Percentiles rank a stretch among this genome's conserved stretches.
Evolutionary conservation across 371 early-diverging fungal genomes (phyloP).

Genomic region (Zopfochytrium polystomum): DNA sequence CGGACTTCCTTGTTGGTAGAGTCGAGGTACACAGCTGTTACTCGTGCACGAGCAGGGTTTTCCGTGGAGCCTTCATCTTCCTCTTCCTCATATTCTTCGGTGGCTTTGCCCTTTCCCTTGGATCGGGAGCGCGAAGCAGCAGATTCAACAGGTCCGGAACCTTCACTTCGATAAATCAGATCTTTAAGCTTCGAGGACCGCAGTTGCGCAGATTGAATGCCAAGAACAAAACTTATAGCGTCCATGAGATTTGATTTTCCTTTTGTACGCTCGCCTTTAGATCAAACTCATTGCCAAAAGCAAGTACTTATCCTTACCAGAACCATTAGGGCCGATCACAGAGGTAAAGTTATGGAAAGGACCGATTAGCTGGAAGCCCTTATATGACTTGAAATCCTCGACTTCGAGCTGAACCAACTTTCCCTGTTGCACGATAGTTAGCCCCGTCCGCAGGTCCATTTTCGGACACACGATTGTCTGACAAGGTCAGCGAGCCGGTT

Average conservation of each 20-base stretch:
- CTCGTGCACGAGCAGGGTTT: constrained; percentile 52
- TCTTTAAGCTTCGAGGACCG: constrained; percentile 86
- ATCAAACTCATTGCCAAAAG: not conserved
- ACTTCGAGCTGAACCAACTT: constrained; percentile 85
- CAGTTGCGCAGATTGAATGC: constrained; percentile 82
- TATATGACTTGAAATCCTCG: constrained; percentile 99
- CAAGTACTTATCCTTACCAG: constrained; percentile 56
- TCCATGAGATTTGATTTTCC: constrained; percentile 99
- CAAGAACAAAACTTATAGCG: constrained; percentile 97
- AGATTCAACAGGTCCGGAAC: no score
- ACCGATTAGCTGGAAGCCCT: constrained; percentile 79
- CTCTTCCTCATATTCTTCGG: constrained; percentile 32
- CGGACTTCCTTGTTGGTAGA: constrained; percentile 50
- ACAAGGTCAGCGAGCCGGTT: no score
- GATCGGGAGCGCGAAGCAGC: no score
- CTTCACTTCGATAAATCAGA: constrained; percentile 73
- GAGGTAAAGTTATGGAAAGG: constrained; percentile 96
- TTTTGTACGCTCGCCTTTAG: constrained; percentile 13
- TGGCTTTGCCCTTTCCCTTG: constrained; percentile 29
- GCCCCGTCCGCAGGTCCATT: no score
- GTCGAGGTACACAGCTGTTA: constrained; percentile 78
- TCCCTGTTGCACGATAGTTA: no score
- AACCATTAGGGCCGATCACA: constrained; percentile 99
- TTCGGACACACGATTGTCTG: no score
- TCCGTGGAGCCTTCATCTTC: constrained; percentile 35